Conservation (phyloP, 2,329 filamentous ascomycete species). For the Penicillium brevicompactum region DNA sequence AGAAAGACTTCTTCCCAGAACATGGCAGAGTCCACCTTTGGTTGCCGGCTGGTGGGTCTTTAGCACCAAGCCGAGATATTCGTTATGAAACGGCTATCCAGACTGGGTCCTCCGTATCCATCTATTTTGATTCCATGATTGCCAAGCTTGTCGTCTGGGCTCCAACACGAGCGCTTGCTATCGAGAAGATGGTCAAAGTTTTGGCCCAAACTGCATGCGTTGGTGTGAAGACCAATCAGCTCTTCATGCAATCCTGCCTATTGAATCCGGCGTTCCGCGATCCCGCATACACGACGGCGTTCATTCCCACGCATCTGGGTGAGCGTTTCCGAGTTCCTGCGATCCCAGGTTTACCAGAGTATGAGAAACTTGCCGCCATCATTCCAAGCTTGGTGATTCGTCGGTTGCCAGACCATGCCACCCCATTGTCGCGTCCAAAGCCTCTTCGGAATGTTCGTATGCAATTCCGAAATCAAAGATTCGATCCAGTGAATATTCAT, state of each 20-base stretch:
- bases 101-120: slow-evolving; percentile 42
- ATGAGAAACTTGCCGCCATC: slow-evolving; percentile 13
- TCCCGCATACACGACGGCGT: slow-evolving; percentile 36
- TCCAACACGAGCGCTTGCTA: slow-evolving; percentile 37
- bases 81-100: slow-evolving; percentile 48
- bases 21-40: slow-evolving; percentile 41
- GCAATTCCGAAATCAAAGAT: slow-evolving; percentile 37
- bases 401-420: slow-evolving; percentile 2
- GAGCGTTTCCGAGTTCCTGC: slow-evolving; percentile 24
- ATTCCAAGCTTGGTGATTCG: slow-evolving; percentile 19
- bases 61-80: slow-evolving; percentile 28
- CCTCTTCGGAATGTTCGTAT: slow-evolving; percentile 27
- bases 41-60: slow-evolving; percentile 25
- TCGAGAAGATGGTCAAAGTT: slow-evolving; percentile 38
- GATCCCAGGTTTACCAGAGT: neutral
- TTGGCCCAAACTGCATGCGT: slow-evolving; percentile 59
- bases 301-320: slow-evolving; percentile 29
- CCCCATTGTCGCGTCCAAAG: neutral
- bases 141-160: slow-evolving; percentile 52
- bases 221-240: slow-evolving; percentile 58
- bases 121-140: slow-evolving; percentile 52
- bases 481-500: slow-evolving; percentile 36
- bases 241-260: slow-evolving; percentile 32
- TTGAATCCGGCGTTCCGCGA: slow-evolving; percentile 49
- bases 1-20: slow-evolving; percentile 41